These are phyloP conservation scores for Suillus occidentalis DNA, from an alignment of 768 basidiomycete genomes.

Conservation along the genomic window DNA sequence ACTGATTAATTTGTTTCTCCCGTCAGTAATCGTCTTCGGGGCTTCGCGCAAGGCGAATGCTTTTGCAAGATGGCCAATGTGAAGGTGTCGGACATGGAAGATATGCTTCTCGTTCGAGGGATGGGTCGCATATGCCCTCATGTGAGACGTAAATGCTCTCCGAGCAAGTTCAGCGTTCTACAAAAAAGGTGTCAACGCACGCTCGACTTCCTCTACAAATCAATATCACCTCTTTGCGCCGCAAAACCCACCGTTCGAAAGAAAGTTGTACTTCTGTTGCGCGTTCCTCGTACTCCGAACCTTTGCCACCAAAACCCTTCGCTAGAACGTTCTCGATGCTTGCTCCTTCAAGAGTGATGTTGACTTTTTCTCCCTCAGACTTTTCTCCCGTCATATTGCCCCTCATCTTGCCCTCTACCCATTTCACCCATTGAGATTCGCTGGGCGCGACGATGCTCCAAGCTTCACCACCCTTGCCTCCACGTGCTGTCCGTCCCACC, in stretches of 20 bases:
- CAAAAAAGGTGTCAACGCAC: constrained; percentile 2
- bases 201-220: constrained; percentile 6
- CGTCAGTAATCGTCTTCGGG: constrained; percentile 44
- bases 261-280: constrained; percentile 96
- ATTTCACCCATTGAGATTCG: constrained; percentile 86
- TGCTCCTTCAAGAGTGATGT: constrained; percentile 55
- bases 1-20: constrained; percentile 21
- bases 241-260: constrained; percentile 92
- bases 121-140: constrained; percentile 97
- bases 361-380: constrained; percentile 26
- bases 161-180: constrained; percentile 80
- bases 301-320: constrained; percentile 85
- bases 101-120: constrained; percentile 94
- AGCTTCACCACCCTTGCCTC: constrained; percentile 92
- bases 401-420: constrained; percentile 85
- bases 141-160: constrained; percentile 86
- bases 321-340: constrained; percentile 70
- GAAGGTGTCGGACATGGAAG: constrained; percentile 92
- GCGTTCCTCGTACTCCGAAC: constrained; percentile 77
- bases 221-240: constrained; percentile 56
- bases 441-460: constrained; percentile 90
- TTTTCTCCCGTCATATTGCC: constrained; percentile 38
- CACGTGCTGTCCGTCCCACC: constrained; percentile 95
- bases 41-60: constrained; percentile 89
- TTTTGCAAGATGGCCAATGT: constrained; percentile 93